A percentile compares a stretch with the other conserved stretches of the same genome.
phyloP scores from a whole-genome alignment of 768 basidiomycete genomes.

The Clitopilus passeckerianus region DNA sequence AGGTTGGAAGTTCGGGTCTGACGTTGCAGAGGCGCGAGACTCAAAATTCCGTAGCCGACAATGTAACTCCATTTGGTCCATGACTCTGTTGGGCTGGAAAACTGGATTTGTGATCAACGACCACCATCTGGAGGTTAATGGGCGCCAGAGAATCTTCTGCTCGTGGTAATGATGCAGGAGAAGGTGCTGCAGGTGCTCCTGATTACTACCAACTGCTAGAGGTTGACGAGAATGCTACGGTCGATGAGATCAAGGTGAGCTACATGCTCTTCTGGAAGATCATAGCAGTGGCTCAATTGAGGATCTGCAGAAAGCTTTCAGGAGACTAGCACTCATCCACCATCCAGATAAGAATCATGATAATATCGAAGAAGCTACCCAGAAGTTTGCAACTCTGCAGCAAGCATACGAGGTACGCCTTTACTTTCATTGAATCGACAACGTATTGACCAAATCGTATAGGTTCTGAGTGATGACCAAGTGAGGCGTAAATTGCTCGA shows the following conservation, averaged over 20 bases:
- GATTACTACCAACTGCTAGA: conserved; percentile 85
- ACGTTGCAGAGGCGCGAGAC: not conserved
- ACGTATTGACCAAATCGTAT: not conserved
- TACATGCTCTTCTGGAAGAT: not conserved
- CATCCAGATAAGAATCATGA: conserved; percentile 86
- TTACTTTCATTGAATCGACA: not conserved
- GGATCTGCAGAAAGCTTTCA: conserved; percentile 65
- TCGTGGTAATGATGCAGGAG: conserved; percentile 18
- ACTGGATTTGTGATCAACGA: not conserved
- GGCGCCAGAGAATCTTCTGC: conserved; percentile 64
- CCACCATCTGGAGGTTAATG: conserved; percentile 32
- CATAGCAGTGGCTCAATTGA: not conserved
- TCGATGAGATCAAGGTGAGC: conserved; percentile 83
- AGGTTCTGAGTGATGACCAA: conserved; percentile 95
- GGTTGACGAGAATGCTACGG: conserved; percentile 75
- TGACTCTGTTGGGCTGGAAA: not conserved
- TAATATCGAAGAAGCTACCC: conserved; percentile 81
- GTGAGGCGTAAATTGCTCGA: conserved; percentile 35
- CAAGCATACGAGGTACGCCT: conserved; percentile 88
- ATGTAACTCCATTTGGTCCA: not conserved
- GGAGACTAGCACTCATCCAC: conserved; percentile 77
- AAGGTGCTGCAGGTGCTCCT: conserved; percentile 18
- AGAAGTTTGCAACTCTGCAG: conserved; percentile 83
- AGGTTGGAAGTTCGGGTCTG: not conserved
- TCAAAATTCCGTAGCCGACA: not conserved